phyloP scores from a whole-genome alignment of 2,329 filamentous ascomycete genomes.

The Verticillium zaregamsianum region DNA sequence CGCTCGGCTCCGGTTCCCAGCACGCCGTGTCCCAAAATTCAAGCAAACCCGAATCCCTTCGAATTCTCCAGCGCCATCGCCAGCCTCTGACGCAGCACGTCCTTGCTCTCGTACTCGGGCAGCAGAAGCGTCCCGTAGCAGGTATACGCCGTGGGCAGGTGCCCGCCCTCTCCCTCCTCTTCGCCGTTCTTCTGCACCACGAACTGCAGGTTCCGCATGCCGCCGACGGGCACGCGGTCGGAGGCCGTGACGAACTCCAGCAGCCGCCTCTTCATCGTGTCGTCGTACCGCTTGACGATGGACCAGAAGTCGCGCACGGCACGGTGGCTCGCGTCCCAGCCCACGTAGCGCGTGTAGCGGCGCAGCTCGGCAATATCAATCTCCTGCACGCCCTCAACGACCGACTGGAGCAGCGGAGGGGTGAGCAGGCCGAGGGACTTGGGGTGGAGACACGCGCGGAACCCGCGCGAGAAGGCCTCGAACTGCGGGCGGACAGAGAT shows the following conservation, averaged over 20 bases:
- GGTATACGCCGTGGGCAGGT: conserved; percentile 82
- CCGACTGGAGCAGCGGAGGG: conserved; percentile 64
- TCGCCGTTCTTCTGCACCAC: conserved; percentile 74
- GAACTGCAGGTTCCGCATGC: conserved; percentile 78
- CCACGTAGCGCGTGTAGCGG: conserved; percentile 71
- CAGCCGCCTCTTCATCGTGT: conserved; percentile 68
- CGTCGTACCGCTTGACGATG: conserved; percentile 64
- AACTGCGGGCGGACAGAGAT: conserved; percentile 74
- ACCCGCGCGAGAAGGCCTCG: conserved; percentile 76
- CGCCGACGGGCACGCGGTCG: conserved; percentile 84
- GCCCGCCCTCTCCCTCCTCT: conserved; percentile 39
- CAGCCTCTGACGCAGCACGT: conserved; percentile 69
- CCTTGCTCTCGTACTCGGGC: conserved; percentile 72
- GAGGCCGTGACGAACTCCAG: conserved; percentile 94
- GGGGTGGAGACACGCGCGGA: conserved; percentile 67
- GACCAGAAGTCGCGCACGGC: conserved; percentile 81
- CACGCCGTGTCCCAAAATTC: background rate
- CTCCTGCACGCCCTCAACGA: conserved; percentile 79
- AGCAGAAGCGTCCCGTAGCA: conserved; percentile 88
- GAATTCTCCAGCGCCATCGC: conserved; percentile 84
- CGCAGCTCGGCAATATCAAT: conserved; percentile 75
- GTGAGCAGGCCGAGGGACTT: conserved; percentile 70
- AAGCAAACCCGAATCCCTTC: conserved; percentile 84
- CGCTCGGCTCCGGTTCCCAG: background rate
- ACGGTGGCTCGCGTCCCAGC: conserved; percentile 66